A percentile compares a stretch with the other conserved stretches of the same genome.
phyloP scores from a whole-genome alignment of 768 basidiomycete genomes.

The Sistotremastrum niveocremeum region DNA sequence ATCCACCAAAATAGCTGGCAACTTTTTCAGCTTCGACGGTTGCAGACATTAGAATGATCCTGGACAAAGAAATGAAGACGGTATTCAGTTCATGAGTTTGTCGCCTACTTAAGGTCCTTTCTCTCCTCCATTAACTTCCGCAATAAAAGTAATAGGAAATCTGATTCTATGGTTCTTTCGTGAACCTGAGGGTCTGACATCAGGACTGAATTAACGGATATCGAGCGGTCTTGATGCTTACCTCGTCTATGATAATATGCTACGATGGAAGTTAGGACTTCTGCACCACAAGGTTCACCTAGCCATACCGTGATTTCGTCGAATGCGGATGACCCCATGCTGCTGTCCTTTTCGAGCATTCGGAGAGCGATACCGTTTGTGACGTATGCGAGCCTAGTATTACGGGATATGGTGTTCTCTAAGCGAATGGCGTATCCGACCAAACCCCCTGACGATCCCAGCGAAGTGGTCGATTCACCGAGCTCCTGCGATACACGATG shows the following conservation, averaged over 20 bases:
- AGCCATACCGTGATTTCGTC: constrained; percentile 82
- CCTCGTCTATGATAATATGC: constrained; percentile 96
- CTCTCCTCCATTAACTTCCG: constrained; percentile 67
- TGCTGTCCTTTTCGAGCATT: constrained; percentile 85
- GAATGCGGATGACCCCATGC: constrained; percentile 61
- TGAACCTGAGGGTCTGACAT: constrained; percentile 46
- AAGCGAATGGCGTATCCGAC: constrained; percentile 93
- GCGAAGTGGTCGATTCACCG: constrained; percentile 66
- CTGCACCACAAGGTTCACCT: constrained; percentile 2
- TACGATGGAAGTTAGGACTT: constrained; percentile 16
- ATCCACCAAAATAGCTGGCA: constrained; percentile 73
- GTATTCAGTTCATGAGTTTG: neutral
- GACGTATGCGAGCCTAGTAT: constrained; percentile 71
- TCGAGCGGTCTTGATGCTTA: constrained; percentile 15
- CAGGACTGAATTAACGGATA: neutral
- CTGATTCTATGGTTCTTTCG: constrained; percentile 93
- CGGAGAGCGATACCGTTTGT: constrained; percentile 93
- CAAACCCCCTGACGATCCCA: constrained; percentile 65
- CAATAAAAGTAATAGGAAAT: constrained; percentile 89
- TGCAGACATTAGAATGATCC: constrained; percentile 93
- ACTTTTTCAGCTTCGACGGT: constrained; percentile 89
- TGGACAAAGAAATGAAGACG: constrained; percentile 16
- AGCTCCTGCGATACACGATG: constrained; percentile 90
- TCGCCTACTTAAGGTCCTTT: constrained; percentile 65
- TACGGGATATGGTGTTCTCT: constrained; percentile 71